Evolutionary conservation across 2,329 filamentous ascomycete genomes (phyloP).

Genomic region (Clathrospora elynae): DNA sequence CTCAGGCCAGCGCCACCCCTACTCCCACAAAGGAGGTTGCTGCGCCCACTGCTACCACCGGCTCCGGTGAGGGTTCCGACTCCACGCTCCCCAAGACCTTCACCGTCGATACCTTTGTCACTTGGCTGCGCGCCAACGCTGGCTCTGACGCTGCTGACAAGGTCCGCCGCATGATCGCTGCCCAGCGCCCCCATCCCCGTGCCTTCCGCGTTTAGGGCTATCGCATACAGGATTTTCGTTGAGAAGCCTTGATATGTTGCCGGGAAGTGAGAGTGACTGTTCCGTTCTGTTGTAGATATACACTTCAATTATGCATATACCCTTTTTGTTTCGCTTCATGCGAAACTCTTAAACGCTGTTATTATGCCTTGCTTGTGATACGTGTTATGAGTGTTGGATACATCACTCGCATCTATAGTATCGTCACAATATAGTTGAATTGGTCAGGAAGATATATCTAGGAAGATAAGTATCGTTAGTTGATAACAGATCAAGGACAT

Average conservation of each 20-base stretch:
- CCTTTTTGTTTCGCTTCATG: slow-evolving; percentile 9
- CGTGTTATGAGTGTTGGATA: no score
- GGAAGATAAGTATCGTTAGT: no score
- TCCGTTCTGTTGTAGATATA: slow-evolving; percentile 41
- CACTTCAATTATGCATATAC: slow-evolving; percentile 29
- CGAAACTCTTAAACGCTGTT: not conserved
- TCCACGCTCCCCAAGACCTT: slow-evolving; percentile 36
- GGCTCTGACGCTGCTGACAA: slow-evolving; percentile 29
- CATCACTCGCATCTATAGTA: not conserved
- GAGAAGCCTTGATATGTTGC: slow-evolving; percentile 1
- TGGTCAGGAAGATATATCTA: no score
- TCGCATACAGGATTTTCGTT: not conserved
- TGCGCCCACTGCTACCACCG: slow-evolving; percentile 17
- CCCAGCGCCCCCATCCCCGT: slow-evolving; percentile 34
- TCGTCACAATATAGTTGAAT: no score
- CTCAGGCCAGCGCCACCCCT: slow-evolving; percentile 11
- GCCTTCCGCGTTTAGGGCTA: slow-evolving; percentile 31
- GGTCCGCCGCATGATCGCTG: slow-evolving; percentile 31
- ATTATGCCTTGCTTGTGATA: no score
- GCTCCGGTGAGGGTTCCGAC: slow-evolving; percentile 16
- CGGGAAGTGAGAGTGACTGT: slow-evolving; percentile 15
- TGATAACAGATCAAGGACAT: no score
- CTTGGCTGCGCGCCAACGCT: slow-evolving; percentile 39
- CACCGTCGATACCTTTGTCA: slow-evolving; percentile 42
- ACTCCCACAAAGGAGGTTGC: slow-evolving; percentile 12